Evolutionary conservation across 192 early-diverging fungal species (phyloP).

Genomic region (Martensiomyces pterosporus): DNA sequence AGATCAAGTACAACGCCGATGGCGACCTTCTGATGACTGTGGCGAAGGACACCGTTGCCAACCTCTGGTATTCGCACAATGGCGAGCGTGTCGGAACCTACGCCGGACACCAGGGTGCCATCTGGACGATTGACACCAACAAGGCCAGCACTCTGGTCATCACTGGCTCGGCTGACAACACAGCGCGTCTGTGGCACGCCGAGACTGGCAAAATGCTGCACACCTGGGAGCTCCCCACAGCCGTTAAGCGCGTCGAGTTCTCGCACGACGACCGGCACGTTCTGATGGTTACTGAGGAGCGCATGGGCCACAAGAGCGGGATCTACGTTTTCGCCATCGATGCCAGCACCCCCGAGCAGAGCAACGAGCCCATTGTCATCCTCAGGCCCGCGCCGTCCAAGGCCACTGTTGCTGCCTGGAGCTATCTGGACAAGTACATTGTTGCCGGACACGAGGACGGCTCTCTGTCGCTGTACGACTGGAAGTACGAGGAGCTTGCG

Average conservation of each 20-base stretch:
- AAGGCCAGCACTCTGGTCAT: conserved; percentile 73
- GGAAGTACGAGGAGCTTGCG: conserved; percentile 68
- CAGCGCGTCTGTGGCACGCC: conserved; percentile 89
- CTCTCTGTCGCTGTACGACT: conserved; percentile 81
- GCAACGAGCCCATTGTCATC: conserved; percentile 68
- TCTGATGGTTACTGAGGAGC: conserved; percentile 91
- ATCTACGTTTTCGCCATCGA: conserved; percentile 81
- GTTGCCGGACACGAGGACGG: conserved; percentile 94
- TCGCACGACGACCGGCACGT: conserved; percentile 84
- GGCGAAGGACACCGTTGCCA: conserved; percentile 91
- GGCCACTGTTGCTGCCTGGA: conserved; percentile 91
- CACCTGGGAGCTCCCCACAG: conserved; percentile 85
- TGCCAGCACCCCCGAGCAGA: conserved; percentile 57
- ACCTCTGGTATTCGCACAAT: conserved; percentile 96
- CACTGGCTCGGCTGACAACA: conserved; percentile 90
- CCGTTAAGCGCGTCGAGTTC: conserved; percentile 88
- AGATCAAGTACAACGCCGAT: conserved; percentile 96
- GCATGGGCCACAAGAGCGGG: conserved; percentile 88
- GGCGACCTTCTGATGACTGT: conserved; percentile 96
- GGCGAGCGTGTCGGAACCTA: conserved; percentile 95
- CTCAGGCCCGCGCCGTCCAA: conserved; percentile 75
- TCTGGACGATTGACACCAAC: conserved; percentile 95
- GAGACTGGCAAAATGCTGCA: conserved; percentile 85
- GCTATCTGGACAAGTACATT: conserved; percentile 88
- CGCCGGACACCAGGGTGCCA: conserved; percentile 86